Conservation (phyloP, 257 asterid species). For the Leptodermis oblonga region DNA sequence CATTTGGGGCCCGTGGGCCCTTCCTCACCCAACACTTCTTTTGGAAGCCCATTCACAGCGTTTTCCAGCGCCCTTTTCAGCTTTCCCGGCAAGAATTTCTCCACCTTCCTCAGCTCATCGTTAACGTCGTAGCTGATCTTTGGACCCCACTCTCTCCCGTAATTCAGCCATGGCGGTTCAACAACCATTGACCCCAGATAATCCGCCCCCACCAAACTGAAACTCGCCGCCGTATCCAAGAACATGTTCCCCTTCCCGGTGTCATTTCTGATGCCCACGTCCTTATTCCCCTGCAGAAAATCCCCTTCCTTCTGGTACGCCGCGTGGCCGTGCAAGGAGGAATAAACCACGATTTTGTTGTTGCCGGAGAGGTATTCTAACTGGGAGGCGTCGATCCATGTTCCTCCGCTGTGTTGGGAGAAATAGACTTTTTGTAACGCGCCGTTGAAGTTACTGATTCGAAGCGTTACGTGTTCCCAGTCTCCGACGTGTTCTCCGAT, state of each 20-base stretch:
- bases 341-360: constrained; percentile 48
- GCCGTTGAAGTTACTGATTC: constrained; percentile 75
- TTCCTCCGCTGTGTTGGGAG: constrained; percentile 62
- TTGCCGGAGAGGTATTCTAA: constrained; percentile 54
- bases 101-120: constrained; percentile 49
- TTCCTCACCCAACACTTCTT: constrained; percentile 72
- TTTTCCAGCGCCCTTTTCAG: constrained; percentile 40
- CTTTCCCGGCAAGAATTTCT: constrained; percentile 49
- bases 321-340: constrained; percentile 82
- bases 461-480: constrained; percentile 81
- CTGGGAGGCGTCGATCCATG: constrained; percentile 41
- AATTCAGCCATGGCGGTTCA: constrained; percentile 69
- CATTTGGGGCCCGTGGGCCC: constrained; percentile 87
- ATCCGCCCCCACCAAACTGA: constrained; percentile 36
- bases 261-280: constrained; percentile 62
- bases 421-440: constrained; percentile 52
- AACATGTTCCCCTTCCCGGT: constrained; percentile 39
- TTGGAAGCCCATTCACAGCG: constrained; percentile 46
- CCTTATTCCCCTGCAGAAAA: constrained; percentile 49
- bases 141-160: constrained; percentile 77
- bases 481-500: constrained; percentile 82
- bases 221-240: constrained; percentile 45
- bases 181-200: constrained; percentile 32
- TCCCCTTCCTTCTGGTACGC: constrained; percentile 48
- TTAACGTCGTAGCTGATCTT: constrained; percentile 47